phyloP scores from a whole-genome alignment of 495 filamentous ascomycete species.

The Penicillium desertorum region DNA sequence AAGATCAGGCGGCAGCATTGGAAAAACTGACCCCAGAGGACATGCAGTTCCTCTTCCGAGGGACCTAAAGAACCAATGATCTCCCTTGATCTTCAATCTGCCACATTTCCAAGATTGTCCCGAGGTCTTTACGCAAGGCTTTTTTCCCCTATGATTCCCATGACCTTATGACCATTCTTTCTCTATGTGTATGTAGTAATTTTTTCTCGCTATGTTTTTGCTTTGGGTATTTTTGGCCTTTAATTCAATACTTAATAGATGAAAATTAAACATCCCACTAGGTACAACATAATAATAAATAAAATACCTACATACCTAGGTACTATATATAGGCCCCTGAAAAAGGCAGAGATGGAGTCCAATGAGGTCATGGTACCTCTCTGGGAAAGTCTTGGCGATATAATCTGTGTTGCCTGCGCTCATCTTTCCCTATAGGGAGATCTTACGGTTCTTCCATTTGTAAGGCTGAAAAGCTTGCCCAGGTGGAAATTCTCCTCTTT shows the following conservation, averaged over 20 bases:
- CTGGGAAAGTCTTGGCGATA: neutral
- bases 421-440: neutral
- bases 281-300: no score
- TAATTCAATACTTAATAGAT: neutral
- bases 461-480: slow-evolving; percentile 14
- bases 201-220: no score
- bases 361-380: slow-evolving; percentile 1
- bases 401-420: slow-evolving; percentile 1
- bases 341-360: neutral
- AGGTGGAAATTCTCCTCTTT: neutral
- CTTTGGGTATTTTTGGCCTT: neutral
- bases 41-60: slow-evolving; percentile 91
- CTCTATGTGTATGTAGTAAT: no score
- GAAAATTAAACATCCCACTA: no score
- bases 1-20: slow-evolving; percentile 76
- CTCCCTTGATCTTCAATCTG: neutral
- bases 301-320: no score
- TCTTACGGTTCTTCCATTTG: neutral
- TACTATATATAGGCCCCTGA: no score
- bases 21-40: slow-evolving; percentile 87
- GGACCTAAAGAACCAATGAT: slow-evolving; percentile 34
- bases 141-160: neutral
- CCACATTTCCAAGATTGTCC: slow-evolving; percentile 13
- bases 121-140: neutral
- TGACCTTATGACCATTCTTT: slow-evolving; percentile 15